phyloP scores from a whole-genome alignment of 192 early-diverging fungal species.

The Umbelopsis vinacea region DNA sequence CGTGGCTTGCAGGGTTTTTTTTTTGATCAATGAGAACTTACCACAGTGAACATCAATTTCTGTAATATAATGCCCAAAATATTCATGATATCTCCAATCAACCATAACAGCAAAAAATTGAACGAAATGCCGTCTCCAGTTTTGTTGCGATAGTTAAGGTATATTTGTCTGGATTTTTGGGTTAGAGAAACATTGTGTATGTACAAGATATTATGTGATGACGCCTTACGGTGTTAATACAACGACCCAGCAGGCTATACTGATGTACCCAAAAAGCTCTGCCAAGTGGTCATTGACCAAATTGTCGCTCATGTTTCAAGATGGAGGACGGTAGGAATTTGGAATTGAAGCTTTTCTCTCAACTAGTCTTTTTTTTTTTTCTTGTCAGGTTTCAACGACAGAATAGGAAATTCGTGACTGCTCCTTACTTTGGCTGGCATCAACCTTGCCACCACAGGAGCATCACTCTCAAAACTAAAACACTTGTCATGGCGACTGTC shows the following conservation, averaged over 20 bases:
- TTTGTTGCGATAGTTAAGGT: slow-evolving; percentile 75
- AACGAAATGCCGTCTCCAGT: slow-evolving; percentile 79
- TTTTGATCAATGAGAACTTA: slow-evolving; percentile 34
- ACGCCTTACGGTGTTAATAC: slow-evolving; percentile 77
- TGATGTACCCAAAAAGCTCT: slow-evolving; percentile 64
- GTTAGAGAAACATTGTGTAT: too few species aligned
- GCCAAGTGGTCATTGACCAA: not conserved
- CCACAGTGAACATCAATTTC: slow-evolving; percentile 67
- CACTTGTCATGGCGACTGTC: not conserved
- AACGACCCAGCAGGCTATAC: slow-evolving; percentile 77
- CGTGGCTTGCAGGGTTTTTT: not conserved
- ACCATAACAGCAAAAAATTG: slow-evolving; percentile 72
- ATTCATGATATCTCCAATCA: slow-evolving; percentile 78
- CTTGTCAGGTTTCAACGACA: not conserved
- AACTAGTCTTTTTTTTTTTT: not conserved
- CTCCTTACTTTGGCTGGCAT: not conserved
- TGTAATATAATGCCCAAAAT: slow-evolving; percentile 72
- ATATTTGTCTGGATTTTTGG: slow-evolving; percentile 61
- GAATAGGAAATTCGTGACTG: slow-evolving; percentile 6
- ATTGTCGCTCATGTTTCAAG: not conserved
- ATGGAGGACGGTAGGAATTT: not conserved
- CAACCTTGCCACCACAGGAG: not conserved
- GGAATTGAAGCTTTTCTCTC: not conserved
- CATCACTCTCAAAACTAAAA: not conserved
- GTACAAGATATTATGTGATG: not conserved